Evolutionary conservation across 176 grass and related monocot genomes (phyloP).

Genomic region (Eragrostis curvula): DNA sequence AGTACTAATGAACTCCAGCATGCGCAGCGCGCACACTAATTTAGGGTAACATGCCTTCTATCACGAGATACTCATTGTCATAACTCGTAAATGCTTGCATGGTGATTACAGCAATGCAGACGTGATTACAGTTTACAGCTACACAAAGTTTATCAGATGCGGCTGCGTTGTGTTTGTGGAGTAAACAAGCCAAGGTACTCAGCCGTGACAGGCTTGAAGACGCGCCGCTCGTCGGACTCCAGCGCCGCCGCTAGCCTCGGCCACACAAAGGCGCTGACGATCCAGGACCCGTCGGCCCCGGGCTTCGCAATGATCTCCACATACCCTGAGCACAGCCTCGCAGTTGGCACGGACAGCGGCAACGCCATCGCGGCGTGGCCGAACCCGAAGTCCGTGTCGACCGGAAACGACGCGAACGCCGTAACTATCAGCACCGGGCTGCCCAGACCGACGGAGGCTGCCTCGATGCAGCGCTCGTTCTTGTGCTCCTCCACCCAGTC

Average conservation of each 20-base stretch:
- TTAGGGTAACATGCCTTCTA: too few relatives aligned
- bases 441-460: conserved; percentile 31
- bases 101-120: too few relatives aligned
- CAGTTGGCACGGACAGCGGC: neutral
- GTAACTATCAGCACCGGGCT: conserved; percentile 1
- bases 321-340: neutral
- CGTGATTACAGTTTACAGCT: too few relatives aligned
- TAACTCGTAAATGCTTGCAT: too few relatives aligned
- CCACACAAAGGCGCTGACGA: neutral
- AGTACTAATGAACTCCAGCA: too few relatives aligned
- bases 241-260: neutral
- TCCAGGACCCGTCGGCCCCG: neutral
- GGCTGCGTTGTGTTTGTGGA: neutral
- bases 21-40: too few relatives aligned
- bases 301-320: neutral
- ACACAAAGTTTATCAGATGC: too few relatives aligned
- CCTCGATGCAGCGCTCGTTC: neutral
- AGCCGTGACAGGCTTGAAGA: neutral
- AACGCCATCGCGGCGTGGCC: neutral
- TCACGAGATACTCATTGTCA: too few relatives aligned
- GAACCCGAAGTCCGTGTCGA: neutral
- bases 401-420: neutral
- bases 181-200: neutral
- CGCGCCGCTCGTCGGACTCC: neutral
- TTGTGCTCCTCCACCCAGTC: conserved; percentile 61